Conservation (phyloP, 2,329 filamentous ascomycete species). For the Phialocephala sp. region DNA sequence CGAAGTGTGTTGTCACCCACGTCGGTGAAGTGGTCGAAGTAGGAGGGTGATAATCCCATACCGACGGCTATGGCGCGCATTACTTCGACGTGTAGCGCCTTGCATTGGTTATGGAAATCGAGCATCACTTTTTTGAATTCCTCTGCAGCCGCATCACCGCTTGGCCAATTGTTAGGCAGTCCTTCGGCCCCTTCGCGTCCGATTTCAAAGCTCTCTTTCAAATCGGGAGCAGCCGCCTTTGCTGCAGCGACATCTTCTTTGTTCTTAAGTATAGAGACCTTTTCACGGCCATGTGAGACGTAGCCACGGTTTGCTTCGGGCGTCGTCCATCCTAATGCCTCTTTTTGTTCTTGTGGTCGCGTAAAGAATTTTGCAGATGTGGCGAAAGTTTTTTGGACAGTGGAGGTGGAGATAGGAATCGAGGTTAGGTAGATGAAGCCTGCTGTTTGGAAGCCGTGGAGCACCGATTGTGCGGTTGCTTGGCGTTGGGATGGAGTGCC, state of each 20-base stretch:
- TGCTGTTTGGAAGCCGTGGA: conserved; percentile 80
- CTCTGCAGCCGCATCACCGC: conserved; percentile 53
- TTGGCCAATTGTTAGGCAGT: conserved; percentile 78
- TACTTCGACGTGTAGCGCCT: conserved; percentile 74
- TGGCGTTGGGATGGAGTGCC: conserved; percentile 65
- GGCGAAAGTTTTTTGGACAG: conserved; percentile 66
- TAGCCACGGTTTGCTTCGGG: conserved; percentile 78
- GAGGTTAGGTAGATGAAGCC: conserved; percentile 91
- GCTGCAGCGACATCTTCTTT: conserved; percentile 50
- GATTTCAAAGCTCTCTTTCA: conserved; percentile 71
- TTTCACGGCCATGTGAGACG: conserved; percentile 51
- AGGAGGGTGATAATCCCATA: conserved; percentile 71
- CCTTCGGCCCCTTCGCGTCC: conserved; percentile 63
- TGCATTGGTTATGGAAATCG: conserved; percentile 76
- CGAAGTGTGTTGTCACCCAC: conserved; percentile 66
- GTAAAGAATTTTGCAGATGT: conserved; percentile 75
- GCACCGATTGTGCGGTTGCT: conserved; percentile 72
- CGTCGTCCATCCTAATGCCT: conserved; percentile 71
- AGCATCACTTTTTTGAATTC: conserved; percentile 77
- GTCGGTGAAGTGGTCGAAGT: conserved; percentile 79
- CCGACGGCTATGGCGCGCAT: conserved; percentile 88
- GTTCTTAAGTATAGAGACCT: conserved; percentile 32
- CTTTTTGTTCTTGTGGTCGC: conserved; percentile 63
- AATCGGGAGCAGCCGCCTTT: conserved; percentile 62
- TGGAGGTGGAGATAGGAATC: conserved; percentile 69